Evolutionary conservation across 768 basidiomycete genomes (phyloP), one percentile per base, ranked within the genome.

Genomic region (Tulasnella sp.): DNA sequence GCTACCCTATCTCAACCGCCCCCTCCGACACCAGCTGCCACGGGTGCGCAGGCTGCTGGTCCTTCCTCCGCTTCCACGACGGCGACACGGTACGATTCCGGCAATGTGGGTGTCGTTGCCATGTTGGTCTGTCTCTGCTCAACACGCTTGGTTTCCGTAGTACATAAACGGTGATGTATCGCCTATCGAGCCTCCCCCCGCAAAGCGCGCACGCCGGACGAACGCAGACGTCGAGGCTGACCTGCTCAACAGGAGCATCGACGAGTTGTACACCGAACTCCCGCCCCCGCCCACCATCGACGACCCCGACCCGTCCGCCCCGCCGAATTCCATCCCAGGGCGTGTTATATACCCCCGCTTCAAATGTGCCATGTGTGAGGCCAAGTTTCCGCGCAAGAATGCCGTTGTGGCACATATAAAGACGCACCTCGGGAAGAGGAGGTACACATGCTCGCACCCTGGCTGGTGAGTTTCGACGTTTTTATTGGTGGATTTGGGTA

Each of bases 381-480:
- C 55, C 31, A 57, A 39, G 17, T 57, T 57, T 27, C 55, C 55
- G n/a, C 32, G 55, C 19, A 57, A 43, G 42, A 57, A 57, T 35
- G 55, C 55, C 14, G 55, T 43, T 32, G 55, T 57, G 4, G 55
- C 55, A n/a, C 55, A 57, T 43, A 57, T 57, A 9, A 57, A 57
- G 34, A 57, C 55, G n/a, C 55, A 57, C 23, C n/a, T 57, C 4
- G 55, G 55, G 55, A 57, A 57, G 42, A n/a, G 42, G 32, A 46
- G 37, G 21, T 57, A 32, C 12, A 57, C 41, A 19, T 57, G 55
- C 35, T 45, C 43, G n/a, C 42, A 49, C 17, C n/a, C 41, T 12
- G 55, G 55, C 17, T 57, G 55, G 55, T 46, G 15, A 27, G 55
- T 57, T 21, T 31, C 27, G n/a, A 31, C 36, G n/a, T 37, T 37